Conservation (phyloP, 1,284 basidiomycete genomes). For the Pholiota adiposa region DNA sequence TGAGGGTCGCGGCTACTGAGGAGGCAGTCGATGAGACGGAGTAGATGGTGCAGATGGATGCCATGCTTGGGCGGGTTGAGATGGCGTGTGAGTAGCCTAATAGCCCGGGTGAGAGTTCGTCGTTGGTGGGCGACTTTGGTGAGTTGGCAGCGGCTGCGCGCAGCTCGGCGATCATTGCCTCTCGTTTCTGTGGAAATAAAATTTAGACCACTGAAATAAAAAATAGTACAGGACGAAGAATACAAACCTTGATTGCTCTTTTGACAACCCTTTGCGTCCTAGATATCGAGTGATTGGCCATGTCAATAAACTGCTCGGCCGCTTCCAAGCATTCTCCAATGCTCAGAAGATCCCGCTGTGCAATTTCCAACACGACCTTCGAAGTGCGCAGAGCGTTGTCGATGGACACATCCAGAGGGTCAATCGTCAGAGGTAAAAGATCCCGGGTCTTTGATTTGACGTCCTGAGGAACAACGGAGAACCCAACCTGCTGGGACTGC, state of each 20-base stretch:
- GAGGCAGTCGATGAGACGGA: constrained; percentile 44
- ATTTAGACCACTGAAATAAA: not conserved
- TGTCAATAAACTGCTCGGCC: constrained; percentile 57
- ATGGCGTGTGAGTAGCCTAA: constrained; percentile 34
- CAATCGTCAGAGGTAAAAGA: constrained; percentile 6
- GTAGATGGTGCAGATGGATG: constrained; percentile 41
- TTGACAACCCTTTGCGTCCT: constrained; percentile 55
- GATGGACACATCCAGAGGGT: constrained; percentile 34
- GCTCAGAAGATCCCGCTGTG: constrained; percentile 54
- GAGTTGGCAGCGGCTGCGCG: constrained; percentile 24
- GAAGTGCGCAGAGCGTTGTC: constrained; percentile 43
- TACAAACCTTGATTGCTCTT: constrained; percentile 54
- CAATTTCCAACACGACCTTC: constrained; percentile 50
- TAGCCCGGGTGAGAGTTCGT: constrained; percentile 27
- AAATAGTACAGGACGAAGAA: not conserved
- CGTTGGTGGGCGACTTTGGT: constrained; percentile 15
- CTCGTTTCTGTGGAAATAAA: constrained; percentile 38
- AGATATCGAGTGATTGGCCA: constrained; percentile 54
- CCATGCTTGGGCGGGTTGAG: constrained; percentile 38
- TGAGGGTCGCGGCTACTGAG: constrained; percentile 40
- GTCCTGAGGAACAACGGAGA: constrained; percentile 45
- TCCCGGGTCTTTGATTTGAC: constrained; percentile 25
- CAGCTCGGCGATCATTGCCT: constrained; percentile 40
- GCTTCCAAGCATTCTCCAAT: constrained; percentile 53
- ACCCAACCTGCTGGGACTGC: not conserved